These are phyloP conservation scores for Podospora comata DNA, from an alignment of 495 filamentous ascomycete species.

Conservation along the genomic window DNA sequence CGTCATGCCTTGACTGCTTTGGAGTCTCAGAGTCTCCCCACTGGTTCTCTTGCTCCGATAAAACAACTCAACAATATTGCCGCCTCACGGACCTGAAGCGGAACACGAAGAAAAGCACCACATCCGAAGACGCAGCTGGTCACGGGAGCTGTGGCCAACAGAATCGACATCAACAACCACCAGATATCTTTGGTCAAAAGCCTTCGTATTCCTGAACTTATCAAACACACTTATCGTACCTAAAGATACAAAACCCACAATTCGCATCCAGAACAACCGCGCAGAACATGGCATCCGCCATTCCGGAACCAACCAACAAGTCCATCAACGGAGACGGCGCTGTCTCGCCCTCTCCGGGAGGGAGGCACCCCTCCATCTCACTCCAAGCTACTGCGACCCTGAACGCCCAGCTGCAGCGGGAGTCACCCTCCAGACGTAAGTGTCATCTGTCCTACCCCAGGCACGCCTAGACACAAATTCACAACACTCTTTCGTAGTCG, in stretches of 20 bases:
- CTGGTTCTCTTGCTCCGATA: neutral
- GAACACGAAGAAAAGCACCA: neutral
- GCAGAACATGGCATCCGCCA: conserved; percentile 37
- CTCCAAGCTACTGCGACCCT: conserved; percentile 66
- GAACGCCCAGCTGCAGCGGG: conserved; percentile 65
- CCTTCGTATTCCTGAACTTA: too few species aligned
- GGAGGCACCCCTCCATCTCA: conserved; percentile 57
- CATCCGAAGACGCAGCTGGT: neutral
- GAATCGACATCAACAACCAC: neutral
- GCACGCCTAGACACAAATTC: neutral
- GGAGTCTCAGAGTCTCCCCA: neutral
- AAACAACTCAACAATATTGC: neutral
- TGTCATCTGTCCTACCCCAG: neutral
- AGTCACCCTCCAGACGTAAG: conserved; percentile 56
- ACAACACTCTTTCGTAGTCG: too few species aligned
- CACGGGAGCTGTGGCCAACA: neutral
- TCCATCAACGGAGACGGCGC: conserved; percentile 33
- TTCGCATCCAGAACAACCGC: neutral
- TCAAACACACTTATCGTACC: neutral
- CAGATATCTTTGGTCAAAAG: neutral
- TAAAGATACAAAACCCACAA: neutral
- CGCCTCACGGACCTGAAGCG: neutral
- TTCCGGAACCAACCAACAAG: conserved; percentile 41
- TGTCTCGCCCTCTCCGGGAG: conserved; percentile 48
- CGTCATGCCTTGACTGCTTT: neutral